These are phyloP conservation scores for Cladochytrium replicatum DNA, from an alignment of 192 early-diverging fungal genomes.

Conservation along the genomic window DNA sequence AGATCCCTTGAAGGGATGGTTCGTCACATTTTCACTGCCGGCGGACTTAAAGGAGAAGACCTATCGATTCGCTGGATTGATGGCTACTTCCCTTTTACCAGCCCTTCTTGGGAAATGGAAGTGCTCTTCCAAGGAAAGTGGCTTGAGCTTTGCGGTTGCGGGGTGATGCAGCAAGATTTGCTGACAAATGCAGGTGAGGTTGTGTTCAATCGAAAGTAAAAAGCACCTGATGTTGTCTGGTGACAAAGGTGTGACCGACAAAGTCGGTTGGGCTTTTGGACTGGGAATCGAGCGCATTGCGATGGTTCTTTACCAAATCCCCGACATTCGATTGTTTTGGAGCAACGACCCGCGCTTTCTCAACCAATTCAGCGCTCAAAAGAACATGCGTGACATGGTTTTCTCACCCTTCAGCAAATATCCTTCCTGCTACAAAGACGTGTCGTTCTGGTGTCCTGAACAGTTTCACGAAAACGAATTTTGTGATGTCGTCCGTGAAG, in stretches of 20 bases:
- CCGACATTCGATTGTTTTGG: conserved; percentile 97
- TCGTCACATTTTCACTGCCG: conserved; percentile 58
- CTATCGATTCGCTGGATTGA: conserved; percentile 91
- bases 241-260: conserved; percentile 46
- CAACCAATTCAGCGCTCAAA: conserved; percentile 74
- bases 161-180: conserved; percentile 80
- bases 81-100: conserved; percentile 91
- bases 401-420: conserved; percentile 85
- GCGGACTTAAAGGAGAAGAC: conserved; percentile 37
- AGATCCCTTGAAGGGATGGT: conserved; percentile 77
- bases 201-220: background rate
- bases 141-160: conserved; percentile 90
- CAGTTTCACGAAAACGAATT: conserved; percentile 89
- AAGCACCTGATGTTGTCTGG: background rate
- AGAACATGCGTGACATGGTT: no score
- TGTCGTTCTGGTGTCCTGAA: conserved; percentile 78
- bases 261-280: conserved; percentile 97
- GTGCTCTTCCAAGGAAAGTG: conserved; percentile 86
- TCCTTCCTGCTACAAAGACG: conserved; percentile 87
- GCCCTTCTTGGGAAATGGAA: conserved; percentile 95
- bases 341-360: conserved; percentile 76
- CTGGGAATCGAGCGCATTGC: conserved; percentile 91
- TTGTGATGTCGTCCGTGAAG: conserved; percentile 80
- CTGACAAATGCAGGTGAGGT: conserved; percentile 53
- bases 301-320: conserved; percentile 84